Evolutionary conservation across 495 filamentous ascomycete species (phyloP).

Genomic region (Xylaria intraflava): DNA sequence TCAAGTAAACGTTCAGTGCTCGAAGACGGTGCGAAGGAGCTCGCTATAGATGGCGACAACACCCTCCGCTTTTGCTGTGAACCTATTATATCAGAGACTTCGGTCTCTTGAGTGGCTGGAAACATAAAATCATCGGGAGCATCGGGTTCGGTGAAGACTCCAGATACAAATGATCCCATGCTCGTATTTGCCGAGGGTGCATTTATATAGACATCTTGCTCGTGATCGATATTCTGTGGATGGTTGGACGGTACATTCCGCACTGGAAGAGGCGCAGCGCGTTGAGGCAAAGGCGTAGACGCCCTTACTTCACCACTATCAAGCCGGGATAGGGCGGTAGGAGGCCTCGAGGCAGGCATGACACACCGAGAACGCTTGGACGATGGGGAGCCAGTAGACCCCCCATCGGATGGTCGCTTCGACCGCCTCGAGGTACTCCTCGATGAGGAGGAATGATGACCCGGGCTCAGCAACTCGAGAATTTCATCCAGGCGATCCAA

Average conservation of each 20-base stretch:
- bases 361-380: slow-evolving; percentile 6
- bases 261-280: neutral
- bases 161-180: slow-evolving; percentile 16
- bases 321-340: slow-evolving; percentile 19
- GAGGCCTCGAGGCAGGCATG: slow-evolving; percentile 2
- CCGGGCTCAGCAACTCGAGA: slow-evolving; percentile 8
- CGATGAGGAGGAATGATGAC: slow-evolving; percentile 11
- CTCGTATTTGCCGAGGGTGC: slow-evolving; percentile 14
- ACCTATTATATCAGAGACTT: slow-evolving; percentile 23
- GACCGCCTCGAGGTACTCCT: neutral
- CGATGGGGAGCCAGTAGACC: neutral
- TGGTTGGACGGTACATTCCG: neutral
- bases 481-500: slow-evolving; percentile 14
- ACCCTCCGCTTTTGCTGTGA: slow-evolving; percentile 7
- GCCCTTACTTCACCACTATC: slow-evolving; percentile 21
- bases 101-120: slow-evolving; percentile 16
- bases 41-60: slow-evolving; percentile 11
- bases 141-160: slow-evolving; percentile 21
- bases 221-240: neutral
- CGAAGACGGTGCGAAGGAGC: slow-evolving; percentile 18
- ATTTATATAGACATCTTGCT: neutral
- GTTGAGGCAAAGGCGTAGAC: slow-evolving; percentile 11
- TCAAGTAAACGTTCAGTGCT: slow-evolving; percentile 19
- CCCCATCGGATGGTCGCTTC: slow-evolving; percentile 5
- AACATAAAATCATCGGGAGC: neutral